phyloP scores from a whole-genome alignment of 352 stramenopile species.

The Pythium guiyangense region DNA sequence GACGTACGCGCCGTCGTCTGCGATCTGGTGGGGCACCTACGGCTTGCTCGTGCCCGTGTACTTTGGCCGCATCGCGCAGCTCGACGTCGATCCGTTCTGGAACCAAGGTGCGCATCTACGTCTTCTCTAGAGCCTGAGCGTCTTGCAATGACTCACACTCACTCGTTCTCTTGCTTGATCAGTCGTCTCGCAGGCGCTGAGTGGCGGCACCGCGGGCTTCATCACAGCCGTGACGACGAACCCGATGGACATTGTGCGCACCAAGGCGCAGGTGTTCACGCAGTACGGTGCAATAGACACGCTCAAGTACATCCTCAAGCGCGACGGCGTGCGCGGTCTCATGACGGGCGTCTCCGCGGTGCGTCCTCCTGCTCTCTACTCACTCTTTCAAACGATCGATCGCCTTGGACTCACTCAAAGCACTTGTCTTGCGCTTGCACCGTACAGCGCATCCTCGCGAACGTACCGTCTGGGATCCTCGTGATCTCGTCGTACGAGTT shows the following conservation, averaged over 20 bases:
- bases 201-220: conserved; percentile 68
- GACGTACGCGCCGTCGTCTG: conserved; percentile 82
- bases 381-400: too few relatives aligned
- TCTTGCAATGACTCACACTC: background rate
- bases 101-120: conserved; percentile 55
- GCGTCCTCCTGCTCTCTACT: conserved; percentile 12
- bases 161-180: background rate
- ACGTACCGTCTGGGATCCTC: conserved; percentile 79
- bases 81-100: conserved; percentile 63
- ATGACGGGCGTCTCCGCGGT: conserved; percentile 82
- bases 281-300: conserved; percentile 82
- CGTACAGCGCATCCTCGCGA: conserved; percentile 66
- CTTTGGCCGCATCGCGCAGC: conserved; percentile 53
- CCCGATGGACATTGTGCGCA: conserved; percentile 87
- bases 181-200: conserved; percentile 77
- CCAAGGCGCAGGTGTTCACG: conserved; percentile 81
- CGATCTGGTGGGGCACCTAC: conserved; percentile 88
- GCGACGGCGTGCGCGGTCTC: conserved; percentile 63
- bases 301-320: conserved; percentile 78
- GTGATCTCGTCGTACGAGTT: conserved; percentile 89
- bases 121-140: background rate
- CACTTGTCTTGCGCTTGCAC: background rate
- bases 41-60: conserved; percentile 74
- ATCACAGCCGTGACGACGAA: conserved; percentile 82
- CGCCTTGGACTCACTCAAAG: too few relatives aligned